A percentile compares a stretch with the other conserved stretches of the same genome.
These are phyloP conservation scores for Aegilops speltoides DNA, from an alignment of 176 grass and related monocot genomes.

Conservation along the genomic window DNA sequence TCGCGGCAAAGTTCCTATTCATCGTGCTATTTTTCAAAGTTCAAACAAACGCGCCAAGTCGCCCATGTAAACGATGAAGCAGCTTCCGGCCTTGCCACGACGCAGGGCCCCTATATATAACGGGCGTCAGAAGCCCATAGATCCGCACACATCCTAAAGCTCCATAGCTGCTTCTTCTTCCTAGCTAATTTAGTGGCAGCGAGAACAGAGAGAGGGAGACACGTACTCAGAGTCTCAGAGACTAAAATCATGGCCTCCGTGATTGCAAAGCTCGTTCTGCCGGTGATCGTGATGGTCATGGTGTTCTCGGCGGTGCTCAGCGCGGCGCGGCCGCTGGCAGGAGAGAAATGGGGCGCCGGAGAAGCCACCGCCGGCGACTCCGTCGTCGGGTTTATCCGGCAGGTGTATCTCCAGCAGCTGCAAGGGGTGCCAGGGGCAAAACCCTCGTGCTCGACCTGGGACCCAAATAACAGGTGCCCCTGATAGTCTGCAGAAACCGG, in stretches of 20 bases:
- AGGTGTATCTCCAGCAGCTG: slow-evolving; percentile 26
- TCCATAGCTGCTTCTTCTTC: not conserved
- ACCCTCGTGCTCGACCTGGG: slow-evolving; percentile 26
- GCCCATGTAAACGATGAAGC: slow-evolving; percentile 29
- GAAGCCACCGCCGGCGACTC: slow-evolving; percentile 7
- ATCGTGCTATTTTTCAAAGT: slow-evolving; percentile 5
- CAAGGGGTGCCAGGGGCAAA: not conserved
- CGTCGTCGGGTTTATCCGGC: slow-evolving; percentile 32
- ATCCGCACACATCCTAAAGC: slow-evolving; percentile 1
- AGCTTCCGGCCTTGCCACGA: slow-evolving; percentile 4
- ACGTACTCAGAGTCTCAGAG: too few species aligned
- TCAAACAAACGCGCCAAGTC: slow-evolving; percentile 12
- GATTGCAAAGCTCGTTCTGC: slow-evolving; percentile 22
- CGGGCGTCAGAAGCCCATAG: not conserved
- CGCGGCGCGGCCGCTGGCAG: slow-evolving; percentile 20
- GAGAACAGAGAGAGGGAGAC: not conserved
- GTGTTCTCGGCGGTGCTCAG: slow-evolving; percentile 23
- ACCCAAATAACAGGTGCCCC: slow-evolving; percentile 32
- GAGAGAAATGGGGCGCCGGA: not conserved
- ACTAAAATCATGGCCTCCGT: not conserved
- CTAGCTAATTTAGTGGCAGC: not conserved
- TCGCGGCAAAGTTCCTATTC: not conserved
- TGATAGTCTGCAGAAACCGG: not conserved
- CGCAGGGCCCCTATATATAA: slow-evolving; percentile 18
- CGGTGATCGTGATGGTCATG: slow-evolving; percentile 26